Evolutionary conservation across 331 rosid genomes (phyloP), one percentile per base, ranked within the genome.

Genomic region (Dryas integrifolia): DNA sequence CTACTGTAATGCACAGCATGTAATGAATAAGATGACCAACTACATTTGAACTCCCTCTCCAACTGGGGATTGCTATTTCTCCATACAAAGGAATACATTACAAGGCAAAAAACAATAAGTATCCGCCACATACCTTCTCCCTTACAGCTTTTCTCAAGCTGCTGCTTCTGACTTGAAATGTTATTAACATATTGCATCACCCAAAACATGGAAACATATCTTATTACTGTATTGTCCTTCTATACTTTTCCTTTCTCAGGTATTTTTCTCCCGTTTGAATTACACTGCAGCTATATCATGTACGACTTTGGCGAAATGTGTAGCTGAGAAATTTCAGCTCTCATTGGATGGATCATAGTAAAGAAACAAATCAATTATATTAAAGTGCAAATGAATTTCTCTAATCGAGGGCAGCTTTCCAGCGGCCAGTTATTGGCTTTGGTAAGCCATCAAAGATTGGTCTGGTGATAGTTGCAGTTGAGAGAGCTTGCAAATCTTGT

Each of bases 371-470:
- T 74, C 56, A 58, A 73, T 57, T 59, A 63, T 56, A 77, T 65
- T 49, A 71, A 8, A 21, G 69, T 62, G 48, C 30, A 69, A 64
- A 77, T 75, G 73, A 51, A 56, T 73, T 80, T 72, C 67, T 76
- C 82, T 88, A 89, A 85, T 92, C 97, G 52, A 92, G 93, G 76
- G 97, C 97, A 41, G 92, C 77, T 69, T 92, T 92, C 82, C 92
- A 67, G 74, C 96, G 93, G 57, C 97, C 93, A 4, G 87, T 72
- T 41, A 92, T 89, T 9, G 97, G 96, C 38, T 85, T 89, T 7
- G 97, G 93, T 69, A 92, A 77, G 81, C 97, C 97, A 75, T 92
- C 93, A 65, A 92, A 92, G 47, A 92, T 85, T 49, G 93, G 97
- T 69, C 77, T 87, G 9, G 86, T 30, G 47, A 86, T 86, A 56